Base-by-base conservation (phyloP, 805 yeast species). In the Yarrowia sp. region DNA sequence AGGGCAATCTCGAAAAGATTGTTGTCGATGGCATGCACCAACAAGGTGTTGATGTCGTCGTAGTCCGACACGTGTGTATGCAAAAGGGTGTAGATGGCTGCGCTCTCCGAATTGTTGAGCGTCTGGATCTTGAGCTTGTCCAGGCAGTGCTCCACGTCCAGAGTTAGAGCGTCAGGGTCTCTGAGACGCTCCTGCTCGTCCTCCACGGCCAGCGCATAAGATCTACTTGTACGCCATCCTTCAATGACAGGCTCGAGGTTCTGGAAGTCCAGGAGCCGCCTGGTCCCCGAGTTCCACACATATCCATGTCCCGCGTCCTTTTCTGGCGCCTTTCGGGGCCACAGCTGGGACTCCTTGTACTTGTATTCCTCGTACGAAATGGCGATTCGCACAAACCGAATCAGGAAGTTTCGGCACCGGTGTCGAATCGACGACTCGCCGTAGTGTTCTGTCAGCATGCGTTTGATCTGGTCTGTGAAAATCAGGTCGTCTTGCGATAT, bases 111-210 rank as follows among this genome's bases (percentile, higher is more conserved):
- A 42, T 69, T 66, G 14, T 69, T 34, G 42, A 76, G 70, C 42
- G 69, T 64, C 24, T 71, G 74, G 24, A 69, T 67, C 20, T 74
- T 70, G 46, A 76, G 71, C 24, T 72, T 61, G 49, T 75, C 78
- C 58, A 75, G 63, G 19, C 71, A 73, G 68, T 75, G 71, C 43
- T 74, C 76, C 56, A 72, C 71, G 58, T 76, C 78, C 12, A 76
- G 36, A 9, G 66, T 46, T 46, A 61, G n/a, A 2, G 66, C 55
- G 9, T 43, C 50, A 3, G 64, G 40, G 33, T 58, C 9, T 14
- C 19, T 17, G 10, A 58, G 33, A 19, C 50, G 30, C n/a, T 44
- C 55, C 14, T 3, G 19, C 46, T 61, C 55, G 36, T 61, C 66
- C 44, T 61, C 38, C 34, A 49, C 55, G 8, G 53, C 53, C 24